phyloP scores from a whole-genome alignment of 2,329 filamentous ascomycete species.

The Dactylellina drechsleri region DNA sequence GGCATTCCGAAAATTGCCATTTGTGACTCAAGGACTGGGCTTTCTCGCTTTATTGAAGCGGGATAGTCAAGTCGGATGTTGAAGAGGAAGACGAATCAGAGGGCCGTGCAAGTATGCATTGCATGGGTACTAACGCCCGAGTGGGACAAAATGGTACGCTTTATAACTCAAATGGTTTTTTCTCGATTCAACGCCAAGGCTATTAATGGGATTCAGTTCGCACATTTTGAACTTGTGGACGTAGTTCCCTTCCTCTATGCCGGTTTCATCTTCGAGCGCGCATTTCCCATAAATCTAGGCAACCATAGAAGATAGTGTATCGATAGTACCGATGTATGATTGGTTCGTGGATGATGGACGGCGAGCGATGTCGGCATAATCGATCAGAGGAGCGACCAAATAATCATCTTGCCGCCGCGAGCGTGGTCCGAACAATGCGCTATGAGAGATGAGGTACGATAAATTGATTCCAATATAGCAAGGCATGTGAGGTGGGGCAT shows the following conservation, averaged over 20 bases:
- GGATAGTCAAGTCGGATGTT: background rate
- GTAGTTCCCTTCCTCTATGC: too few relatives aligned
- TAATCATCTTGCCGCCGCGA: too few relatives aligned
- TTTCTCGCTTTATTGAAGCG: background rate
- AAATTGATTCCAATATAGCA: too few relatives aligned
- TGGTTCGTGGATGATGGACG: background rate
- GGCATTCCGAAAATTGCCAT: constrained; percentile 38
- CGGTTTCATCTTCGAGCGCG: background rate
- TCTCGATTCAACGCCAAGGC: too few relatives aligned
- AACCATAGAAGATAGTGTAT: background rate
- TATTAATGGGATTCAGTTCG: background rate
- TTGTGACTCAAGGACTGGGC: constrained; percentile 17
- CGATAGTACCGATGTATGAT: background rate
- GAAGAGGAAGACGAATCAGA: background rate
- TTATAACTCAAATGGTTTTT: too few relatives aligned
- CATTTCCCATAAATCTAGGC: background rate
- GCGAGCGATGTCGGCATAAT: constrained; percentile 3
- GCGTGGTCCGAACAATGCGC: too few relatives aligned
- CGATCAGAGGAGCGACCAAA: background rate
- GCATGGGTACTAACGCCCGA: too few relatives aligned
- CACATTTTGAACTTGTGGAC: background rate
- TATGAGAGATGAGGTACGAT: too few relatives aligned
- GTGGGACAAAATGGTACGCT: too few relatives aligned
- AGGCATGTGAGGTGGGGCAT: too few relatives aligned
- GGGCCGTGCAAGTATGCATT: background rate